A percentile compares a stretch with the other conserved stretches of the same genome.
Evolutionary conservation across 495 filamentous ascomycete genomes (phyloP).

Genomic region (Podospora pseudocomata): DNA sequence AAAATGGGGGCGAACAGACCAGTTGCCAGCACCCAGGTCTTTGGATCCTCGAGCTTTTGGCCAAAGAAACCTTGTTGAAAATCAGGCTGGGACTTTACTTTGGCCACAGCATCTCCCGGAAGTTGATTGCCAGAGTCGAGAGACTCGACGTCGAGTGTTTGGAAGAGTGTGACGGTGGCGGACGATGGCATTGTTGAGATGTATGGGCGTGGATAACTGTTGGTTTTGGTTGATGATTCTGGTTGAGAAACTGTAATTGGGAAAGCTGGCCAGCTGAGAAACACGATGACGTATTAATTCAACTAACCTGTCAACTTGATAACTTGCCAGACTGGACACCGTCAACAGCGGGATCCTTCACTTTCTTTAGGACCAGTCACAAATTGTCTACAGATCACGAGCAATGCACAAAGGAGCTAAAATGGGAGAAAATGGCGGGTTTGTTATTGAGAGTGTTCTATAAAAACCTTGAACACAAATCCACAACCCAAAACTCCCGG

Average conservation of each 20-base stretch:
- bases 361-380: not conserved
- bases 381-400: not conserved
- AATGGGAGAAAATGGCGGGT: conserved; percentile 16
- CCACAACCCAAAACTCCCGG: conserved; percentile 17
- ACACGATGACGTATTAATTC: too few relatives aligned
- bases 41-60: conserved; percentile 19
- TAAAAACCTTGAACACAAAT: conserved; percentile 19
- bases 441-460: conserved; percentile 19
- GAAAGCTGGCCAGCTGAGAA: too few relatives aligned
- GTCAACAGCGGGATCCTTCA: too few relatives aligned
- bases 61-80: conserved; percentile 18
- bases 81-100: conserved; percentile 13
- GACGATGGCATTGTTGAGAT: not conserved
- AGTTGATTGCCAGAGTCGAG: not conserved
- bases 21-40: conserved; percentile 14
- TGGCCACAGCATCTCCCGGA: not conserved
- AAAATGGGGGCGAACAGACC: conserved; percentile 3
- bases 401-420: not conserved
- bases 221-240: not conserved
- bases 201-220: not conserved
- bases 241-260: not conserved
- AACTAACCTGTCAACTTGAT: too few relatives aligned
- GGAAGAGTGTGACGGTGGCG: conserved; percentile 11
- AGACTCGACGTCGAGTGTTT: conserved; percentile 6
- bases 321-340: too few relatives aligned